Evolutionary conservation across 345 rosid species (phyloP).

Genomic region (Turnera subulata): DNA sequence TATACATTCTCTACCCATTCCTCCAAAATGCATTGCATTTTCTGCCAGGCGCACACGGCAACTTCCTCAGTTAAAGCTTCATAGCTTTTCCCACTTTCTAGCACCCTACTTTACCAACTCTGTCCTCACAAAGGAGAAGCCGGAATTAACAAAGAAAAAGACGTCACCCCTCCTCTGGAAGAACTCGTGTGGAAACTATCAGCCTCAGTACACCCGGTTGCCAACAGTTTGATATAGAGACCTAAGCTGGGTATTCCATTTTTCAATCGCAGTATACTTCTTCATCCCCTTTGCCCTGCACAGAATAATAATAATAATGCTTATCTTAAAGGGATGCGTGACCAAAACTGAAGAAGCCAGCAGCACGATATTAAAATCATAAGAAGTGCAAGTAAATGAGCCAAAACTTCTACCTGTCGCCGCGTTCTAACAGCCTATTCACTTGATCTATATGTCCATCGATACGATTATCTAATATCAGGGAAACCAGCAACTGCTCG

Average conservation of each 20-base stretch:
- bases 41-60: too few species aligned
- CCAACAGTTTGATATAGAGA: constrained; percentile 62
- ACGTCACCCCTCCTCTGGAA: too few species aligned
- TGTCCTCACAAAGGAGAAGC: too few species aligned
- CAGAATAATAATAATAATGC: too few species aligned
- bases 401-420: constrained; percentile 50
- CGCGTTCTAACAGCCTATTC: constrained; percentile 82
- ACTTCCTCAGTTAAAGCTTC: too few species aligned
- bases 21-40: too few species aligned
- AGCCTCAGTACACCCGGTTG: constrained; percentile 62
- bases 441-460: constrained; percentile 98
- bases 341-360: neutral
- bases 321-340: neutral
- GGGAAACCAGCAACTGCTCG: constrained; percentile 79
- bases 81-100: too few species aligned
- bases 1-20: too few species aligned
- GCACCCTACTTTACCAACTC: too few species aligned
- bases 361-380: too few species aligned
- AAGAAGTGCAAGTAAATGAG: neutral
- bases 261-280: constrained; percentile 79
- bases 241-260: constrained; percentile 91
- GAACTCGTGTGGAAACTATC: too few species aligned
- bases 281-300: constrained; percentile 92
- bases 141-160: too few species aligned
- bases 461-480: constrained; percentile 86